These are phyloP conservation scores for Triticum turgidum DNA, from an alignment of 176 grass and related monocot genomes.

Conservation along the genomic window DNA sequence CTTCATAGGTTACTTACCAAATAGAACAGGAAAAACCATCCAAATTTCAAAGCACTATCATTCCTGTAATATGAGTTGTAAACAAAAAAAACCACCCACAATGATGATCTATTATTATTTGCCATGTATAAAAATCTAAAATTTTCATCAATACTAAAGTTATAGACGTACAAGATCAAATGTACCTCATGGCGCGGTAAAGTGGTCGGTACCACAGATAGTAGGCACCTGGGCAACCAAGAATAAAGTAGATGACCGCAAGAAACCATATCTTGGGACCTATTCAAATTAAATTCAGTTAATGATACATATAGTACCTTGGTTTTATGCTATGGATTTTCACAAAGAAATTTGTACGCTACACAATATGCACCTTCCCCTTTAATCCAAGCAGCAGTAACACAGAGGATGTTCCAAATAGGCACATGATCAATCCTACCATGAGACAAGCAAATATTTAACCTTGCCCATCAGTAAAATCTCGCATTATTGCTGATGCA, in stretches of 20 bases:
- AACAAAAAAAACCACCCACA: neutral
- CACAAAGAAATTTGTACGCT: neutral
- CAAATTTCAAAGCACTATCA: constrained; percentile 71
- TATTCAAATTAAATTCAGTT: constrained; percentile 3
- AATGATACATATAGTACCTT: neutral
- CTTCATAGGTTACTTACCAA: constrained; percentile 32
- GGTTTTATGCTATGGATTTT: neutral
- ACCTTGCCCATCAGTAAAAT: neutral
- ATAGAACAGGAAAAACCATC: constrained; percentile 80
- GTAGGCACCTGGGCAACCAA: constrained; percentile 70
- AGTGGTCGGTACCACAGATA: constrained; percentile 71
- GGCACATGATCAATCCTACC: constrained; percentile 50
- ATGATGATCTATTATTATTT: neutral
- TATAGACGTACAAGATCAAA: neutral
- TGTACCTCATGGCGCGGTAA: constrained; percentile 66
- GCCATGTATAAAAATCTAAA: neutral
- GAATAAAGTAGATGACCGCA: constrained; percentile 67
- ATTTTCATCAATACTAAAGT: neutral
- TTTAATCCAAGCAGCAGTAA: constrained; percentile 61
- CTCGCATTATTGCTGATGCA: neutral
- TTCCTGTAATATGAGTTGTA: constrained; percentile 42
- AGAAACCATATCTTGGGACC: constrained; percentile 85
- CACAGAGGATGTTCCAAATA: constrained; percentile 73
- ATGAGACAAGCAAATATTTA: neutral
- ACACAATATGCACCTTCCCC: constrained; percentile 39